Evolutionary conservation across 1,284 basidiomycete genomes (phyloP).

Genomic region (Trametes hirsuta): DNA sequence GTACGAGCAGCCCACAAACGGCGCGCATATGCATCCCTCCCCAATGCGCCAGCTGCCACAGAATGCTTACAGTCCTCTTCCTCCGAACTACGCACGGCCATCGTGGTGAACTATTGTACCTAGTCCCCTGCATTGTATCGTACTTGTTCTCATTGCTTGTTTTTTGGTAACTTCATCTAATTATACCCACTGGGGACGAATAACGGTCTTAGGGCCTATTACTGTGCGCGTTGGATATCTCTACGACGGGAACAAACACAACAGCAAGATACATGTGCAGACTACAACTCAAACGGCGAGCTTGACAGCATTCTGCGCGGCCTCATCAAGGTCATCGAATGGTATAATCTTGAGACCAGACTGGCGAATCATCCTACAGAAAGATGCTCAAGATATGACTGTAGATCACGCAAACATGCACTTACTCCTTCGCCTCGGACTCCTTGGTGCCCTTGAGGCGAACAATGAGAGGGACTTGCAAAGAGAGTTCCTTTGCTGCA

Average conservation of each 20-base stretch:
- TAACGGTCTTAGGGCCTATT: slow-evolving; percentile 9
- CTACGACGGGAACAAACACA: slow-evolving; percentile 17
- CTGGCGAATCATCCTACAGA: slow-evolving; percentile 82
- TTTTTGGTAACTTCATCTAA: slow-evolving; percentile 31
- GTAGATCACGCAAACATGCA: slow-evolving; percentile 19
- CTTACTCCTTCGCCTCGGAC: slow-evolving; percentile 90
- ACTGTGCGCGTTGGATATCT: slow-evolving; percentile 25
- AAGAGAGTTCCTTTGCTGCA: slow-evolving; percentile 89
- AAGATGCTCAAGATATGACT: background rate
- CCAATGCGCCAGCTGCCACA: slow-evolving; percentile 28
- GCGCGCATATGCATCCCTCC: slow-evolving; percentile 24
- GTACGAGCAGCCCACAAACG: slow-evolving; percentile 29
- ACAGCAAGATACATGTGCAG: slow-evolving; percentile 20
- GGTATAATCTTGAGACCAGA: slow-evolving; percentile 93
- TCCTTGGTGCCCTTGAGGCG: slow-evolving; percentile 98
- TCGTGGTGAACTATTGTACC: slow-evolving; percentile 42
- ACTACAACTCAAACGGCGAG: slow-evolving; percentile 46
- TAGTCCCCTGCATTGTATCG: slow-evolving; percentile 25
- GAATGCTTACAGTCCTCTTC: slow-evolving; percentile 27
- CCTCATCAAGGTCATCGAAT: slow-evolving; percentile 85
- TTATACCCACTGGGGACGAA: slow-evolving; percentile 26
- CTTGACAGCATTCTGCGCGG: slow-evolving; percentile 85
- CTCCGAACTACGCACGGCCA: slow-evolving; percentile 38
- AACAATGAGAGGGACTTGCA: slow-evolving; percentile 90
- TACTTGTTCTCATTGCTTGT: slow-evolving; percentile 33